These are phyloP conservation scores for Cyclotella kingstonii DNA, from an alignment of 108 stramenopile species.

Conservation along the genomic window DNA sequence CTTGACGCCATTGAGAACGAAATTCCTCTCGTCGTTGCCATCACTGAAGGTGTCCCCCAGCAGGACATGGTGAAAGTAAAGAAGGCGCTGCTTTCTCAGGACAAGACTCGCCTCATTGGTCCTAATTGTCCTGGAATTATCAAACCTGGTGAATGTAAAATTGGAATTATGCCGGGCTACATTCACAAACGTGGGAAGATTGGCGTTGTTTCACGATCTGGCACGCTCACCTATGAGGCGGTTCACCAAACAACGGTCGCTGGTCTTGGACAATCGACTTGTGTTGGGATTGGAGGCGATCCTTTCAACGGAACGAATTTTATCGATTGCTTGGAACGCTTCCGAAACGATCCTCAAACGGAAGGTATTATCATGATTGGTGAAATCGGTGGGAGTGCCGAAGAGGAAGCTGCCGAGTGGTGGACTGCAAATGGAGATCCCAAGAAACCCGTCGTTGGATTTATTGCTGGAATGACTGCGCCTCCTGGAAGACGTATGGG, in stretches of 20 bases:
- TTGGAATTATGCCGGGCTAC: conserved; percentile 99
- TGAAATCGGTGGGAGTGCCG: conserved; percentile 97
- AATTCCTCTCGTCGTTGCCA: conserved; percentile 97
- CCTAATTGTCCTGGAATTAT: conserved; percentile 99
- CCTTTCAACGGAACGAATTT: conserved; percentile 99
- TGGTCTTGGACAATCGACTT: conserved; percentile 96
- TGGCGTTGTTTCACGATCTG: conserved; percentile 94
- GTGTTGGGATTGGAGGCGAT: conserved; percentile 98
- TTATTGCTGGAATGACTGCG: conserved; percentile 99
- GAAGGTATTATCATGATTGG: conserved; percentile 99
- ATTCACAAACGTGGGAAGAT: conserved; percentile 96
- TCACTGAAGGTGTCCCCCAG: conserved; percentile 99
- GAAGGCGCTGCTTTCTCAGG: conserved; percentile 74
- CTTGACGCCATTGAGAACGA: conserved; percentile 92
- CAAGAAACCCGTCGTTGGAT: conserved; percentile 98
- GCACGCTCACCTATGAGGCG: conserved; percentile 98
- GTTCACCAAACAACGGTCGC: conserved; percentile 95
- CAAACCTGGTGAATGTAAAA: conserved; percentile 99
- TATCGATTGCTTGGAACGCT: conserved; percentile 96
- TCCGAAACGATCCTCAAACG: conserved; percentile 97
- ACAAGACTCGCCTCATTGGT: conserved; percentile 91
- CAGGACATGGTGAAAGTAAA: conserved; percentile 99
- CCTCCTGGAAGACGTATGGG: conserved; percentile 99
- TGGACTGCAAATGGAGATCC: conserved; percentile 93
- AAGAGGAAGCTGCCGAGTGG: conserved; percentile 99